Evolutionary conservation across 116 monocot genomes (phyloP), one percentile per base, ranked within the genome.

Genomic region (Thalassia testudinum): DNA sequence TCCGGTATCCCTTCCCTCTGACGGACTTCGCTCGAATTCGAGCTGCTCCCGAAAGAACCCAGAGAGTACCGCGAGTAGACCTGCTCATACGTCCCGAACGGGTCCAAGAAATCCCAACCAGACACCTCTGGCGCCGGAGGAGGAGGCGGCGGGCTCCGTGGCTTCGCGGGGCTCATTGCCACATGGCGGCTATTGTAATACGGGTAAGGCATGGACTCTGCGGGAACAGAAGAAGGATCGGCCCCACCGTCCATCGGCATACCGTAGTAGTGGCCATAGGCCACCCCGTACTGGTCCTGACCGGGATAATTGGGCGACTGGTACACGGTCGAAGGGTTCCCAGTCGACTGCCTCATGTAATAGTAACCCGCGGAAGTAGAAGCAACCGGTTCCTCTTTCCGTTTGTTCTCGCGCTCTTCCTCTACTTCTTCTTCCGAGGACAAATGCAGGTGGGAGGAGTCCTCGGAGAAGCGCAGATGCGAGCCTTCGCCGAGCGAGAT

Each of bases 1-100:
- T 84, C 84, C 18, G 88, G 95, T 45, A 95, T 95, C 54, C 95
- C 95, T 75, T 95, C 95, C 52, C 52, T 60, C 59, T 67, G 70
- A 45, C 95, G 70, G 25, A 95, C 66, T 44, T 87, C 87, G 20
- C 62, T 73, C 3, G 75, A 81, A 65, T 69, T 65, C 15, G 78
- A 57, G 51, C 84, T 95, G 43, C 85, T 88, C 12, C 37, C 25
- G 8, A 27, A 34, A 10, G 77, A 70, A 5, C 59, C 48, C 34
- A 52, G 18, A 4, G 60, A 38, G 34, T 72, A 76, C 7, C 57
- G 16, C 18, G 54, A 42, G 26, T 70, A 69, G 22, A 59, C 57
- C 56, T 78, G 73, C 42, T 88, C 81, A 29, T 78, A 81, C 0
- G 71, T 51, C 42, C 50, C 54, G 51, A 88, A 85, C 1, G 76